phyloP scores from a whole-genome alignment of 2,329 filamentous ascomycete genomes.

The Cladosporium sp. region DNA sequence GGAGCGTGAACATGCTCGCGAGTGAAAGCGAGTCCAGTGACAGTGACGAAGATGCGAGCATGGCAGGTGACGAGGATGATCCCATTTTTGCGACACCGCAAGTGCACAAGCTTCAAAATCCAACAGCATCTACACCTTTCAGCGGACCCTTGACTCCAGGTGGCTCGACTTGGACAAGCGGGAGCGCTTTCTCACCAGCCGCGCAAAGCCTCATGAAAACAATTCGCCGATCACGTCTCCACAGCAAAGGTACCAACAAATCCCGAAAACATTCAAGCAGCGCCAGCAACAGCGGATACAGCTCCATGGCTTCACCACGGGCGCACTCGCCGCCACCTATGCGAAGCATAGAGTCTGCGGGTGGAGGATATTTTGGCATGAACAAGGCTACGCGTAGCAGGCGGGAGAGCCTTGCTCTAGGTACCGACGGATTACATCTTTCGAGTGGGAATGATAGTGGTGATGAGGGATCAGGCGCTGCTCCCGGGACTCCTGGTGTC shows the following conservation, averaged over 20 bases:
- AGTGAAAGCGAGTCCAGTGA: conserved; percentile 72
- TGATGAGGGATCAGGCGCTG: conserved; percentile 53
- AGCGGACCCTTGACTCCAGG: conserved; percentile 44
- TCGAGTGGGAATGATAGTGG: conserved; percentile 74
- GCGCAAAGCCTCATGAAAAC: conserved; percentile 76
- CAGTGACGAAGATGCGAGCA: conserved; percentile 53
- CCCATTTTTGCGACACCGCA: conserved; percentile 80
- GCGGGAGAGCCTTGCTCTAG: conserved; percentile 84
- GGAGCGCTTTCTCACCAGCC: conserved; percentile 62
- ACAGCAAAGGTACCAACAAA: conserved; percentile 44
- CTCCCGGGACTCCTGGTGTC: conserved; percentile 61
- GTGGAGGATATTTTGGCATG: conserved; percentile 35
- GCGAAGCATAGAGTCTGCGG: conserved; percentile 49
- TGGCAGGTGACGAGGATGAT: conserved; percentile 53
- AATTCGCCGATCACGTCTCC: conserved; percentile 61
- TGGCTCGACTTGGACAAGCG: conserved; percentile 31
- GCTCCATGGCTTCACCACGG: conserved; percentile 61
- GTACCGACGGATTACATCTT: conserved; percentile 82
- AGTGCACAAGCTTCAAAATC: conserved; percentile 53
- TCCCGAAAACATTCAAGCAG: conserved; percentile 61
- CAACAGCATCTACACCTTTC: conserved; percentile 44
- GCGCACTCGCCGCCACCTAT: conserved; percentile 71
- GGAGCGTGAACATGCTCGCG: conserved; percentile 72
- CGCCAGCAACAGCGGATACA: conserved; percentile 62
- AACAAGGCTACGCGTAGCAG: conserved; percentile 46